Conservation (phyloP, 2,329 filamentous ascomycete species). For the Emmonsiellopsis sp. region DNA sequence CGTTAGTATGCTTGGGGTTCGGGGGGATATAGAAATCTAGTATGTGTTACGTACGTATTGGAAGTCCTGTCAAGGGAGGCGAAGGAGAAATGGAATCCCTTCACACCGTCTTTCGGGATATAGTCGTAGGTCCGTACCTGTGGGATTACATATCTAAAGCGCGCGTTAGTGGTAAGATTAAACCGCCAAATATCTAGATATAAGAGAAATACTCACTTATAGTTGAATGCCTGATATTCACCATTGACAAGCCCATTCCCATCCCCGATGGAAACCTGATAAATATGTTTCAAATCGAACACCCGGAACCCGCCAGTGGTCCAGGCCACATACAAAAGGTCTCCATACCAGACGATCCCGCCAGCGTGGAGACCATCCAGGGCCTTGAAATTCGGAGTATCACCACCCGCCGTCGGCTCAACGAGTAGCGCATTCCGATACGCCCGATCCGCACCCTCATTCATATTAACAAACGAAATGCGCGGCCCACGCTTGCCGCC, state of each 20-base stretch:
- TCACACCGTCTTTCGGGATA: background rate
- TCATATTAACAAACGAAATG: slow-evolving; percentile 5
- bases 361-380: slow-evolving; percentile 26
- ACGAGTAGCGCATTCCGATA: slow-evolving; percentile 30
- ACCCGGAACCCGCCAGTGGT: slow-evolving; percentile 1
- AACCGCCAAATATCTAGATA: background rate
- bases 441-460: background rate
- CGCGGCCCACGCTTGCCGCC: slow-evolving; percentile 1
- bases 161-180: background rate
- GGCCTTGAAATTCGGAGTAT: slow-evolving; percentile 22
- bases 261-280: slow-evolving; percentile 24
- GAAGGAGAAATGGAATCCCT: slow-evolving; percentile 26
- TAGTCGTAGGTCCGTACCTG: slow-evolving; percentile 2
- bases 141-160: background rate
- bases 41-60: background rate
- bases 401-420: slow-evolving; percentile 19
- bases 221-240: slow-evolving; percentile 26
- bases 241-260: slow-evolving; percentile 26
- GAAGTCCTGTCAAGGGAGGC: slow-evolving; percentile 24
- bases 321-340: slow-evolving; percentile 1
- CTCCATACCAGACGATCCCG: slow-evolving; percentile 12
- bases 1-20: slow-evolving; percentile 6
- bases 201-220: slow-evolving; percentile 15
- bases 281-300: slow-evolving; percentile 17
- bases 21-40: background rate